Percentiles rank a stretch among this genome's conserved stretches.
These are phyloP conservation scores for Hypoxylon sp. DNA, from an alignment of 2,329 filamentous ascomycete genomes.

Conservation along the genomic window DNA sequence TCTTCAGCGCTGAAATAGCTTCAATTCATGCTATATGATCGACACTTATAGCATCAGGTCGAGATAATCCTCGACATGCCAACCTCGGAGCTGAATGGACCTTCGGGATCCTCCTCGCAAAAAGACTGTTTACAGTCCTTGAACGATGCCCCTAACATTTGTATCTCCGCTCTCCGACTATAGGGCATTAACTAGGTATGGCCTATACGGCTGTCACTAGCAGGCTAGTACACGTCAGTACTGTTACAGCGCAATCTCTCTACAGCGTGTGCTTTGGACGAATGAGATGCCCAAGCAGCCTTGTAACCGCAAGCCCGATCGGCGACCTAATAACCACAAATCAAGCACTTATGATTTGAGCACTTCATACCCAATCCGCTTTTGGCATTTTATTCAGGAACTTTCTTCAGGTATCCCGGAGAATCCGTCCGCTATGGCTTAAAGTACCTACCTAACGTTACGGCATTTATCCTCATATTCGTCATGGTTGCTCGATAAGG, in stretches of 20 bases:
- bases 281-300: conserved; percentile 41
- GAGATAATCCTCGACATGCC: conserved; percentile 28
- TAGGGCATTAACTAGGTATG: conserved; percentile 9
- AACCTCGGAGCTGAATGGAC: conserved; percentile 36
- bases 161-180: conserved; percentile 22
- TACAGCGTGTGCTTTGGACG: conserved; percentile 30
- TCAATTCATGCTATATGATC: conserved; percentile 39
- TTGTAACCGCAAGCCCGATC: conserved; percentile 41
- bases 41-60: conserved; percentile 40
- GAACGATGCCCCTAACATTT: conserved; percentile 9
- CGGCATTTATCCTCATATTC: conserved; percentile 12
- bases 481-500: neutral
- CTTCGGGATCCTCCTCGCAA: conserved; percentile 20
- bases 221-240: conserved; percentile 38
- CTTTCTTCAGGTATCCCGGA: conserved; percentile 24
- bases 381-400: conserved; percentile 11
- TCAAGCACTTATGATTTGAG: conserved; percentile 22
- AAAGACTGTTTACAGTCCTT: neutral
- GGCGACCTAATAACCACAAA: conserved; percentile 43
- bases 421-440: conserved; percentile 29
- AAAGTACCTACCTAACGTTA: neutral
- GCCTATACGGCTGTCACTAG: conserved; percentile 24
- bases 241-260: conserved; percentile 45
- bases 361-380: conserved; percentile 3
- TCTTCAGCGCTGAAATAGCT: conserved; percentile 14